A percentile compares a stretch with the other conserved stretches of the same genome.
Conservation (phyloP, 208 protist species). For the Wallacemonas rigidus region DNA sequence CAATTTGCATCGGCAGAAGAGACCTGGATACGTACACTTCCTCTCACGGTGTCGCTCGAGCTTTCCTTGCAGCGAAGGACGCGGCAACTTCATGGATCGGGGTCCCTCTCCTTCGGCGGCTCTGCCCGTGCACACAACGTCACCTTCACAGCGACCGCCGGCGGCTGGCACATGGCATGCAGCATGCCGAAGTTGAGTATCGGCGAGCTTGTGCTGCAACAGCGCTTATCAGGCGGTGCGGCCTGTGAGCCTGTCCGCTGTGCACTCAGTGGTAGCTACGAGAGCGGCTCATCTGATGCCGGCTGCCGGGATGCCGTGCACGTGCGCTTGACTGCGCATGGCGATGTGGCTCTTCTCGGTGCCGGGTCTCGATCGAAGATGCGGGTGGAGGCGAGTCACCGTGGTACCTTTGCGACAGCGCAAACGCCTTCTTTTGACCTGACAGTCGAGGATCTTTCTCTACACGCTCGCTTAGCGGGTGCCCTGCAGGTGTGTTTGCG, state of each 20-base stretch:
- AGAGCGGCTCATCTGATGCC: neutral
- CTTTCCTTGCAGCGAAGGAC: neutral
- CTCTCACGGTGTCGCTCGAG: neutral
- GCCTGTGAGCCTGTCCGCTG: neutral
- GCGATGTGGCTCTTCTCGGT: constrained; percentile 3
- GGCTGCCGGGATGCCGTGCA: neutral
- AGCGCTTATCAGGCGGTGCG: neutral
- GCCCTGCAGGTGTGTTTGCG: constrained; percentile 38
- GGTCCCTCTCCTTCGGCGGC: neutral
- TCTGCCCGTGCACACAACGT: neutral
- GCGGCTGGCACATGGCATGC: neutral
- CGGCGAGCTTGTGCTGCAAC: neutral
- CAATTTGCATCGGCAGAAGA: constrained; percentile 7
- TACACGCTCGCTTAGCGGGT: constrained; percentile 21
- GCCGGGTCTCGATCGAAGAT: neutral
- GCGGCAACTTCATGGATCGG: neutral
- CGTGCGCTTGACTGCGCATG: neutral
- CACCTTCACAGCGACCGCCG: neutral
- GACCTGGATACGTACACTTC: neutral
- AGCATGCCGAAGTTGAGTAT: neutral
- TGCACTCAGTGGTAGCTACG: too few species aligned
- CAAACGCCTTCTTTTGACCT: constrained; percentile 15
- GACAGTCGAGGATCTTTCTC: constrained; percentile 47
- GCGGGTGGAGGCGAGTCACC: constrained; percentile 23
- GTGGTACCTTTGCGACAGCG: neutral